A percentile compares a stretch with the other conserved stretches of the same genome.
phyloP scores from a whole-genome alignment of 2,329 filamentous ascomycete genomes.

The Alternaria ventricosa region DNA sequence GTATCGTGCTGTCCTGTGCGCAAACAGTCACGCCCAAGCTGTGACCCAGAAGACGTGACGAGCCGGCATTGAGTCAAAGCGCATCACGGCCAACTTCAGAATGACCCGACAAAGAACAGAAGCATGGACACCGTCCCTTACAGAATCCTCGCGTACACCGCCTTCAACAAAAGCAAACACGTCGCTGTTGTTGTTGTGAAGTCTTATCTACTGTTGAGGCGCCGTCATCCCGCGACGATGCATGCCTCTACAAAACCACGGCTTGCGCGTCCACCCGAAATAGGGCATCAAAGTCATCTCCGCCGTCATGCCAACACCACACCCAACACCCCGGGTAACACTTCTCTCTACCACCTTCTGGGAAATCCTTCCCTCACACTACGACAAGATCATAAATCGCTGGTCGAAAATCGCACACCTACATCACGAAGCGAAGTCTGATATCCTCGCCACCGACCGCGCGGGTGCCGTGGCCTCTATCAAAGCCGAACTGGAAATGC shows the following conservation, averaged over 20 bases:
- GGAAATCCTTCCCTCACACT: constrained; percentile 14
- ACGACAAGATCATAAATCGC: constrained; percentile 12
- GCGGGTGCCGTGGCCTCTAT: constrained; percentile 13
- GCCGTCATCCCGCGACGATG: neutral
- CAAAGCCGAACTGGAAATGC: constrained; percentile 20
- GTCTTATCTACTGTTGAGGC: neutral
- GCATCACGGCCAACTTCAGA: too few species aligned
- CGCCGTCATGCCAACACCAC: neutral
- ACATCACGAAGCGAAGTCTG: constrained; percentile 8
- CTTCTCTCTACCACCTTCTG: constrained; percentile 14
- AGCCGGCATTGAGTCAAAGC: neutral
- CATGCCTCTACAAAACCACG: neutral
- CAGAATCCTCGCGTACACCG: neutral
- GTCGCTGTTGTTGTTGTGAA: neutral
- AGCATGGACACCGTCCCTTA: neutral
- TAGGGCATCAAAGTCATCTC: neutral
- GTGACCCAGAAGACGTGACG: neutral
- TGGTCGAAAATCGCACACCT: constrained; percentile 7
- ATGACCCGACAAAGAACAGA: neutral
- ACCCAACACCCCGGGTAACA: neutral
- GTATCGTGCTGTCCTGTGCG: neutral
- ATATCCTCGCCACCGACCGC: constrained; percentile 10
- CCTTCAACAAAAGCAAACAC: neutral
- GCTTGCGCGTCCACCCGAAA: neutral
- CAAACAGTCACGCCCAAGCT: neutral